Conservation (phyloP, 2,329 filamentous ascomycete genomes). For the Fusarium musae region DNA sequence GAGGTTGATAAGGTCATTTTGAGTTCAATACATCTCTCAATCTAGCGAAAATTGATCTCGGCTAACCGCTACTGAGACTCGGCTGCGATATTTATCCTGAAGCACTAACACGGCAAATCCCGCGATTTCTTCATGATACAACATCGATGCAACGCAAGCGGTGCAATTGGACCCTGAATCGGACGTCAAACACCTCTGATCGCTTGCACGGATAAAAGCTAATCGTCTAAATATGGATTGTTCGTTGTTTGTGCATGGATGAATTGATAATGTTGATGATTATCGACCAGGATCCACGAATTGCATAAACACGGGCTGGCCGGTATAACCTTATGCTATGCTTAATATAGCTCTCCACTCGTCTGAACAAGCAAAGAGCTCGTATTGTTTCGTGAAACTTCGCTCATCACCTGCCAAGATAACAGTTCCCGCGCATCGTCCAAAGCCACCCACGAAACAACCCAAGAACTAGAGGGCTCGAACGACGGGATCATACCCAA, state of each 20-base stretch:
- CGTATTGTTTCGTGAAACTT: background rate
- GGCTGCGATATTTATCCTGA: background rate
- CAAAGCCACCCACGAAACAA: slow-evolving; percentile 8
- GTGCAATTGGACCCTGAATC: background rate
- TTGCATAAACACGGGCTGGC: slow-evolving; percentile 6
- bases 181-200: background rate
- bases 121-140: background rate
- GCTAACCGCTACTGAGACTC: background rate
- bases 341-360: slow-evolving; percentile 2
- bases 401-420: background rate
- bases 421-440: background rate
- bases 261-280: slow-evolving; percentile 1
- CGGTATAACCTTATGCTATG: slow-evolving; percentile 9
- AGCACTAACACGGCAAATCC: background rate
- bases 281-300: slow-evolving; percentile 14
- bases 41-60: slow-evolving; percentile 13
- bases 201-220: background rate
- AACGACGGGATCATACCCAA: slow-evolving; percentile 26
- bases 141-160: background rate
- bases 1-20: background rate
- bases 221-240: background rate
- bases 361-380: slow-evolving; percentile 3
- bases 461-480: background rate
- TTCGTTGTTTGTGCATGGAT: background rate
- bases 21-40: background rate